Base-by-base conservation (phyloP, 1,139 yeast genomes). In the Sugiyamaella castrensis region DNA sequence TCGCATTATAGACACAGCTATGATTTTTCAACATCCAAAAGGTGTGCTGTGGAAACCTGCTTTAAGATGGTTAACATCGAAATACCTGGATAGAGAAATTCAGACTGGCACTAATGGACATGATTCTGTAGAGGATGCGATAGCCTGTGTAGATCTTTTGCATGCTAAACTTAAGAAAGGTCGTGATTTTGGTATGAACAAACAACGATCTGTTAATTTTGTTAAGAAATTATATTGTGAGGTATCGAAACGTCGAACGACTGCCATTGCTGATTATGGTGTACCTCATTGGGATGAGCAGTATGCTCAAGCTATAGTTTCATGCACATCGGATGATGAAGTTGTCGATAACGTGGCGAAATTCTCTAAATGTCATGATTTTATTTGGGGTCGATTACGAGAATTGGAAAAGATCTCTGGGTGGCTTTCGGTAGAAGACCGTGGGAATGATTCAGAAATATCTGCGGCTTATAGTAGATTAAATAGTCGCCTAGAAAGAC, bases 21-120 rank as follows among this genome's bases (percentile, higher is more conserved):
- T 91, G 2, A 64, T 87, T 33, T 91, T 76, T 61, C 88, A 88
- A 46, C 96, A 88, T 63, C 76, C 80, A 9, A 74, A 84, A 29
- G 97, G 97, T 0, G 83, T 83, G 0, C 94, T 95, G 0, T 76
- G 77, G 56, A 85, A 82, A 60, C 94, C 96, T 1, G 79, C 95
- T 0, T 73, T 92, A 54, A 81, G 77, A 62, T 82, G 83, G 74
- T 70, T 92, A 15, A 74, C 91, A 1, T 69, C 73, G 9, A 76
- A 73, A 53, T 78, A 74, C 61, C 70, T 91, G 38, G 68, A 72
- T 13, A 69, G 79, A 45, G 69, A 67, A 0, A 91, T 92, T 43
- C 98, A 92, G 65, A 79, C 75, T 49, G 69, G 69, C 19, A 73
- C 74, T 0, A 59, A 66, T 0, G 96, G 96, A 2, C 98, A 92